A percentile compares a stretch with the other conserved stretches of the same genome.
These are phyloP conservation scores for Cryptococcus amylolentus DNA, from an alignment of 1,284 basidiomycete species.

Conservation along the genomic window DNA sequence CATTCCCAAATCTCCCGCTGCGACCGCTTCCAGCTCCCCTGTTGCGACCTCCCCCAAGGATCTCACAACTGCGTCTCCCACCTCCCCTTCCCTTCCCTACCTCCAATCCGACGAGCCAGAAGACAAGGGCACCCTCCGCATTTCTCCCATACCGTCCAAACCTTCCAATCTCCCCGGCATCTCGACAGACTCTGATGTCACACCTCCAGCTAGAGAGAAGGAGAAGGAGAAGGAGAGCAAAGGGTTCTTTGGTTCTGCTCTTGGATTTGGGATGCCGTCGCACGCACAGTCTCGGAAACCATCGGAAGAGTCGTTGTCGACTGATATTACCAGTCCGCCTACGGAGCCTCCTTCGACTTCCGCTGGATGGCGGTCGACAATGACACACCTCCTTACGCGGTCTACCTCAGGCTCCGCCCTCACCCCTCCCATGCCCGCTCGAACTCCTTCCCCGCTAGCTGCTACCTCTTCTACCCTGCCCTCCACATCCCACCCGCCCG, in stretches of 20 bases:
- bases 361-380: slow-evolving; percentile 35
- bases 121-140: slow-evolving; percentile 4
- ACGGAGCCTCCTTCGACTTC: slow-evolving; percentile 2
- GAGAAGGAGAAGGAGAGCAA: slow-evolving; percentile 12
- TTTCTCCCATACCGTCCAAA: slow-evolving; percentile 13
- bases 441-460: slow-evolving; percentile 1
- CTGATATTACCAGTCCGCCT: background rate
- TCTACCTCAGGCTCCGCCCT: slow-evolving; percentile 9
- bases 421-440: slow-evolving; percentile 4
- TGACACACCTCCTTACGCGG: slow-evolving; percentile 26
- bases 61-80: background rate
- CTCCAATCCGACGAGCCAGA: background rate
- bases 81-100: background rate
- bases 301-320: background rate
- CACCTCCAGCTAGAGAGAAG: slow-evolving; percentile 14
- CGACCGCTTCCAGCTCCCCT: background rate
- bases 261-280: slow-evolving; percentile 22
- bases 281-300: no score
- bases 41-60: background rate
- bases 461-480: slow-evolving; percentile 5
- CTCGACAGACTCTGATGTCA: slow-evolving; percentile 17
- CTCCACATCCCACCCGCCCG: background rate
- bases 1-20: background rate
- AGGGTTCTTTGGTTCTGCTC: slow-evolving; percentile 23
- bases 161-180: slow-evolving; percentile 14